Percentiles rank a stretch among this genome's conserved stretches.
Conservation (phyloP, 164 flowering plant genomes). For the Saururus chinensis region DNA sequence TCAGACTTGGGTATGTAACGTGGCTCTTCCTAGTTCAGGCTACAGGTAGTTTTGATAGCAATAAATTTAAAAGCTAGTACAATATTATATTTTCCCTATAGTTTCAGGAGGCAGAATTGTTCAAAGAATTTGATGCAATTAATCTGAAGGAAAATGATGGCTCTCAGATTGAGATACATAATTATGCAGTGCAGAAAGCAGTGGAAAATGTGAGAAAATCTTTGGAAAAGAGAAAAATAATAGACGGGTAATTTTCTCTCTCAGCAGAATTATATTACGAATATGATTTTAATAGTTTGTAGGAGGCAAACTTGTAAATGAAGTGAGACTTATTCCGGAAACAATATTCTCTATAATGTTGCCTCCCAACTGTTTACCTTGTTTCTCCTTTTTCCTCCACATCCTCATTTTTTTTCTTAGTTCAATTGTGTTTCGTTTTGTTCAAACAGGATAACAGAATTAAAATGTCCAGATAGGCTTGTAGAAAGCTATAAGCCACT, state of each 20-base stretch:
- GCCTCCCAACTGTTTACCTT: background rate
- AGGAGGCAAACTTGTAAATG: background rate
- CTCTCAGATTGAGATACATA: constrained; percentile 20
- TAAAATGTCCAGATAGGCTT: constrained; percentile 75
- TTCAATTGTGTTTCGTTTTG: background rate
- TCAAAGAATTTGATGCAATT: constrained; percentile 35
- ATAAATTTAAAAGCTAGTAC: constrained; percentile 1
- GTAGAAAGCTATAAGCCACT: constrained; percentile 58
- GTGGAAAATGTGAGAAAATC: constrained; percentile 26
- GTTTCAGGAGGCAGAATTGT: constrained; percentile 49
- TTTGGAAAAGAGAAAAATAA: constrained; percentile 38
- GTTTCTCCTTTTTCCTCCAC: no score
- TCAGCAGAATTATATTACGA: background rate
- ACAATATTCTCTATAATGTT: background rate
- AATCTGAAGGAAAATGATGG: constrained; percentile 23
- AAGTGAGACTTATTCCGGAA: background rate
- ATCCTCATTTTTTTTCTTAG: background rate
- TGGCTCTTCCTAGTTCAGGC: constrained; percentile 7
- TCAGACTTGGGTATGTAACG: constrained; percentile 57
- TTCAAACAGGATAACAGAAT: constrained; percentile 47
- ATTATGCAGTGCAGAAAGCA: constrained; percentile 39
- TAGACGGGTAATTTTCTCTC: constrained; percentile 38
- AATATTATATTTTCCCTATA: constrained; percentile 11
- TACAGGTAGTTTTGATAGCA: no score
- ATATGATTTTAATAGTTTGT: background rate